Evolutionary conservation across 345 rosid genomes (phyloP).

Genomic region (Iberis pinnata): DNA sequence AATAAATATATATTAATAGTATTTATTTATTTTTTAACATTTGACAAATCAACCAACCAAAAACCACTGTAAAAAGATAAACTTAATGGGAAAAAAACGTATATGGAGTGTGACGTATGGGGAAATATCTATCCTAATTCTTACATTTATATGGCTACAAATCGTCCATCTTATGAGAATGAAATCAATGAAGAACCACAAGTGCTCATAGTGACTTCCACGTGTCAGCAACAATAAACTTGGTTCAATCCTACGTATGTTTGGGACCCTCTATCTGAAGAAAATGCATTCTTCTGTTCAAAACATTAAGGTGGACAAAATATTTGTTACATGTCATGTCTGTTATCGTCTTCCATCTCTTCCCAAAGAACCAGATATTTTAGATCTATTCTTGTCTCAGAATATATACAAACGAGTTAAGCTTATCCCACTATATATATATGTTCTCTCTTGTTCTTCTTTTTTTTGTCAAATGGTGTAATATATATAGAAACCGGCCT

Average conservation of each 20-base stretch:
- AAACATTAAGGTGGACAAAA: constrained; percentile 21
- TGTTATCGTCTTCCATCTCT: constrained; percentile 4
- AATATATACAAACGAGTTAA: too few species aligned
- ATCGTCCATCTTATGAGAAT: constrained; percentile 17
- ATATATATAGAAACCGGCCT: too few species aligned
- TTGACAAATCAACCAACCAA: constrained; percentile 18
- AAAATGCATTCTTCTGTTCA: constrained; percentile 1
- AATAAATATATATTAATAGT: too few species aligned
- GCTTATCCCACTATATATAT: too few species aligned
- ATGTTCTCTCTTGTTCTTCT: too few species aligned
- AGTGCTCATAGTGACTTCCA: constrained; percentile 24
- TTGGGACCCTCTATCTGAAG: constrained; percentile 16
- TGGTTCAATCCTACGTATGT: constrained; percentile 16
- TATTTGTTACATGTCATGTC: constrained; percentile 20
- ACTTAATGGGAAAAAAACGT: not conserved
- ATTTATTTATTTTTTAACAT: too few species aligned
- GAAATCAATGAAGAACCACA: constrained; percentile 19
- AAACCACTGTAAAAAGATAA: constrained; percentile 6
- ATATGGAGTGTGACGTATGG: constrained; percentile 20
- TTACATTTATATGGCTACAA: constrained; percentile 21
- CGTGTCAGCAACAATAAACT: constrained; percentile 20
- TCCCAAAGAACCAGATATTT: constrained; percentile 3
- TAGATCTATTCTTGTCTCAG: not conserved
- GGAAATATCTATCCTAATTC: constrained; percentile 14
- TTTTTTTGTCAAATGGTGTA: too few species aligned